Evolutionary conservation across 495 filamentous ascomycete genomes (phyloP).

Genomic region (Xylaria scruposa): DNA sequence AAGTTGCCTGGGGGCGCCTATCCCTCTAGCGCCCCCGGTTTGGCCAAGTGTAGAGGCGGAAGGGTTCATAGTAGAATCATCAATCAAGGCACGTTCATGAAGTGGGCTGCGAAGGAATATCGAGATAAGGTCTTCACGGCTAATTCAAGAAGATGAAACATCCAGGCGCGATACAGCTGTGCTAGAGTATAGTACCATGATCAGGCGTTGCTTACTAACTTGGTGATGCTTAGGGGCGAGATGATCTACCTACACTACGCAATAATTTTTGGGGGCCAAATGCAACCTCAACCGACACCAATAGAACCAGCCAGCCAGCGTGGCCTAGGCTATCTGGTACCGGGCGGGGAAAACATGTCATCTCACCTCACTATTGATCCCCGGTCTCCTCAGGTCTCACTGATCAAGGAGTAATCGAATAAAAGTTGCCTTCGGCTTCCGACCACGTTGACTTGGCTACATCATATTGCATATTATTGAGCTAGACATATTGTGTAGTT

Average conservation of each 20-base stretch:
- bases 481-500: neutral
- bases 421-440: neutral
- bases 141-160: neutral
- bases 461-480: neutral
- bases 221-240: neutral
- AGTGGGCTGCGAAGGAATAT: neutral
- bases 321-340: neutral
- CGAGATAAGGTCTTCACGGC: neutral
- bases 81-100: neutral
- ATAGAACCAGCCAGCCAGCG: neutral
- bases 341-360: neutral
- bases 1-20: conserved; percentile 5
- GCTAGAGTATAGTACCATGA: neutral
- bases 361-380: neutral
- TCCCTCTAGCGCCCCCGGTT: no score
- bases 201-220: neutral
- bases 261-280: conserved; percentile 6
- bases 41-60: neutral
- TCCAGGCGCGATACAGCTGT: neutral
- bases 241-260: neutral
- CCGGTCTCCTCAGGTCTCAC: neutral
- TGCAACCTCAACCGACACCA: neutral
- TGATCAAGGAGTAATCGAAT: neutral
- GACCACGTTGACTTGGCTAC: neutral
- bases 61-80: neutral